Base-by-base conservation (phyloP, 2,329 filamentous ascomycete genomes). In the Orbilia oligospora region DNA sequence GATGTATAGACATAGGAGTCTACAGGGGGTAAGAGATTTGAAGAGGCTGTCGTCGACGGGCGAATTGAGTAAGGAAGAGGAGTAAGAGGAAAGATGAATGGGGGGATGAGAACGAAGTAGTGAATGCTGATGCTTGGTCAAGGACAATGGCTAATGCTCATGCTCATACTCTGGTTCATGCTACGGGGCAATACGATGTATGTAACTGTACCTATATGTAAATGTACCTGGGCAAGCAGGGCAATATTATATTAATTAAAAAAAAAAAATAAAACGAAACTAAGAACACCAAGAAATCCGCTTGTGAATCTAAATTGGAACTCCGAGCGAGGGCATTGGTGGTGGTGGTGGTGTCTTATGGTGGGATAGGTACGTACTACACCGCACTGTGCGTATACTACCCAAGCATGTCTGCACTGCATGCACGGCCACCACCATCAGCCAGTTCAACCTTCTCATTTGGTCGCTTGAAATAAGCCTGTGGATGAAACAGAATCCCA, bases 381-480 rank as follows among this genome's bases (percentile, higher is more conserved):
- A 30, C 27, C 27, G 6, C 6, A n/a, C n/a, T n/a, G n/a, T n/a
- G n/a, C n/a, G n/a, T n/a, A 30, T 30, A 30, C 3, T 30, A 30
- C 27, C 27, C n/a, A n/a, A n/a, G n/a, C n/a, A n/a, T n/a, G 27
- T 30, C 27, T 30, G 6, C 12, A 14, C 2, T 41, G 41, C 6
- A 46, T 46, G 56, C 56, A 41, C 33, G 56, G 36, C 33, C 33
- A 61, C 33, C 56, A 18, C 36, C 18, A 5, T 16, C n/a, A 46
- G 18, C 44, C 44, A 46, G 44, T 20, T 61, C 33, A 27, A 44
- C 56, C 56, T 61, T 61, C 56, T 61, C 20, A n/a, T 61, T 61
- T 36, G 36, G 56, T 61, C 56, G 56, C 53, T 14, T 30, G 53
- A 38, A n/a, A 36, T 30, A 24, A 24, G 20, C 20, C 36, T 44